Evolutionary conservation across 2,329 filamentous ascomycete genomes (phyloP).

Genomic region (Ophiocordyceps australis): DNA sequence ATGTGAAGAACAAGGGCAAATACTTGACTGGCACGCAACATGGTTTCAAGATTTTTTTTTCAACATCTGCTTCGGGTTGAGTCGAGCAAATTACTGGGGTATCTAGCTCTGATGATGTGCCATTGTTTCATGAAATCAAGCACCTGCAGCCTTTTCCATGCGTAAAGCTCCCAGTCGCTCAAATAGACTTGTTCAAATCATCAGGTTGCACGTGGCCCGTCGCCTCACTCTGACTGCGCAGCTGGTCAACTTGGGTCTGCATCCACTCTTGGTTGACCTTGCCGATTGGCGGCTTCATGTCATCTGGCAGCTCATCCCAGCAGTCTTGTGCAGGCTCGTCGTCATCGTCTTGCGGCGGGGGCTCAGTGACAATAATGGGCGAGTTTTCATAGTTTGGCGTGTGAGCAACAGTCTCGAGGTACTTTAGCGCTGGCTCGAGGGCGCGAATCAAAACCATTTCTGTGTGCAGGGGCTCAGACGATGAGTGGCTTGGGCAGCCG

Average conservation of each 20-base stretch:
- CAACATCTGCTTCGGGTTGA: too few species aligned
- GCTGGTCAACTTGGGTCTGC: slow-evolving; percentile 8
- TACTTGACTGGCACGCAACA: too few species aligned
- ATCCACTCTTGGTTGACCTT: slow-evolving; percentile 6
- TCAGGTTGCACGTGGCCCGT: too few species aligned
- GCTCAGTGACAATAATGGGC: slow-evolving; percentile 11
- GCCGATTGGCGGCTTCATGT: slow-evolving; percentile 10
- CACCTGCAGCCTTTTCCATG: too few species aligned
- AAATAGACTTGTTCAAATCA: too few species aligned
- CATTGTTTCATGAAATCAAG: too few species aligned
- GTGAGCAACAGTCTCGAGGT: slow-evolving; percentile 38
- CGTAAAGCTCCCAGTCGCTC: too few species aligned
- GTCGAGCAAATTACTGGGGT: too few species aligned
- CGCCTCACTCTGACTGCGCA: too few species aligned
- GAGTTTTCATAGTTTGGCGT: slow-evolving; percentile 20
- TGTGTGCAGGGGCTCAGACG: slow-evolving; percentile 36
- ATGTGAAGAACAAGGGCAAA: too few species aligned
- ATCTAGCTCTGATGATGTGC: too few species aligned
- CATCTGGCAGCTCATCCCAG: slow-evolving; percentile 13
- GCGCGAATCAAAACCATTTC: slow-evolving; percentile 45
- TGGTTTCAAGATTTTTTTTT: too few species aligned
- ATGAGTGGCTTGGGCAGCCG: slow-evolving; percentile 53
- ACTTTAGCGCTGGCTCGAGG: slow-evolving; percentile 35
- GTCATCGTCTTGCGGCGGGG: slow-evolving; percentile 4
- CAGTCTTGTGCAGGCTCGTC: slow-evolving; percentile 7